Evolutionary conservation across 2,329 filamentous ascomycete genomes (phyloP).

Genomic region (Ramularia endophylla): DNA sequence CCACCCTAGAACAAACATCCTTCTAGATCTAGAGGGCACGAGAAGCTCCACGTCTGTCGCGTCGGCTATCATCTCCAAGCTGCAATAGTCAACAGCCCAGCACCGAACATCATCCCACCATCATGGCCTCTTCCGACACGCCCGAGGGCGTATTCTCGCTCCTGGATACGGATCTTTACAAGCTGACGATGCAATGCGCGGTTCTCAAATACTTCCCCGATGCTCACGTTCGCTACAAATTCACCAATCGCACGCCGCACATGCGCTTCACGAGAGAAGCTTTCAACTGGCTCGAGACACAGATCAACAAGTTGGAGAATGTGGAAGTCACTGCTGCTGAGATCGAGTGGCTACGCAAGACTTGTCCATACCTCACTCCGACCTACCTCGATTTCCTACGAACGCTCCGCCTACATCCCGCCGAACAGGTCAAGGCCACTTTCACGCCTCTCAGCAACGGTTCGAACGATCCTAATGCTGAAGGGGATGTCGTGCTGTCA

Average conservation of each 20-base stretch:
- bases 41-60: too few relatives aligned
- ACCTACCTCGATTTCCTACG: slow-evolving; percentile 77
- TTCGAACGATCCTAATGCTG: slow-evolving; percentile 49
- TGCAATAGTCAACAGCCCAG: too few relatives aligned
- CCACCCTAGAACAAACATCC: too few relatives aligned
- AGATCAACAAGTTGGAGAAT: slow-evolving; percentile 78
- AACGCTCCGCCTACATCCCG: slow-evolving; percentile 73
- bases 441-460: slow-evolving; percentile 56
- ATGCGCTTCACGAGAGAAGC: slow-evolving; percentile 83
- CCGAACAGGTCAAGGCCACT: slow-evolving; percentile 67
- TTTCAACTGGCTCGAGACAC: slow-evolving; percentile 76
- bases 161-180: slow-evolving; percentile 70
- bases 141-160: slow-evolving; percentile 39
- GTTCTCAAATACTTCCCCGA: slow-evolving; percentile 88
- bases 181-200: slow-evolving; percentile 98
- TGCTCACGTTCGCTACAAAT: slow-evolving; percentile 77
- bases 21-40: too few relatives aligned
- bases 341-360: slow-evolving; percentile 66
- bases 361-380: slow-evolving; percentile 72
- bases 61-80: too few relatives aligned
- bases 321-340: slow-evolving; percentile 76
- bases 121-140: slow-evolving; percentile 15
- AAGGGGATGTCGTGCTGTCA: slow-evolving; percentile 67
- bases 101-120: too few relatives aligned
- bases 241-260: slow-evolving; percentile 90